Evolutionary conservation across 352 stramenopile species (phyloP).

Genomic region (Phytophthora palmivora): DNA sequence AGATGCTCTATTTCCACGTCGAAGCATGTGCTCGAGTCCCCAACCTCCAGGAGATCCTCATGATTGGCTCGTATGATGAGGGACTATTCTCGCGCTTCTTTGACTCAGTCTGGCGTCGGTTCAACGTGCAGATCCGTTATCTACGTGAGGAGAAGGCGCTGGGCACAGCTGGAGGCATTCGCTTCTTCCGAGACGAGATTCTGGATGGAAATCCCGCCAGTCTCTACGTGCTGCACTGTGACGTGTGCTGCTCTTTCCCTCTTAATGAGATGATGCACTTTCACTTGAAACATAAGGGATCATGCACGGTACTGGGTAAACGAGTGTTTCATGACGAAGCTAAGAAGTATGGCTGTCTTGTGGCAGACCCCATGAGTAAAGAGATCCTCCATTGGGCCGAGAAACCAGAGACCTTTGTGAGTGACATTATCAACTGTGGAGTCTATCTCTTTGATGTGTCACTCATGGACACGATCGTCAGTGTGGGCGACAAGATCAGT

Average conservation of each 20-base stretch:
- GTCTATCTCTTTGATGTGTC: conserved; percentile 90
- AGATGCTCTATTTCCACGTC: conserved; percentile 92
- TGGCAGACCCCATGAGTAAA: conserved; percentile 74
- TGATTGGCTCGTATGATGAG: conserved; percentile 91
- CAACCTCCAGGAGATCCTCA: conserved; percentile 88
- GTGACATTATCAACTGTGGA: conserved; percentile 91
- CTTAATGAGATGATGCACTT: conserved; percentile 91
- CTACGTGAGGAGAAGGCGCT: conserved; percentile 81
- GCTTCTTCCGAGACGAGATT: conserved; percentile 89
- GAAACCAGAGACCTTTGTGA: conserved; percentile 91
- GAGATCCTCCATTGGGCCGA: conserved; percentile 92
- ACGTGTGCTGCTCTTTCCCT: conserved; percentile 90
- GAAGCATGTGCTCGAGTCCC: conserved; percentile 84
- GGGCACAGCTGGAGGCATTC: conserved; percentile 83
- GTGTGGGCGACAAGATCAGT: conserved; percentile 82
- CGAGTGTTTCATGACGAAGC: conserved; percentile 90
- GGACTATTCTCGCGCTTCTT: conserved; percentile 91
- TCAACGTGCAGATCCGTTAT: conserved; percentile 90
- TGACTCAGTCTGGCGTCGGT: conserved; percentile 79
- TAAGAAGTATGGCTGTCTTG: conserved; percentile 90
- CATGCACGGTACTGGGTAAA: conserved; percentile 86
- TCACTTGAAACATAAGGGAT: conserved; percentile 76
- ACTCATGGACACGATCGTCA: conserved; percentile 81
- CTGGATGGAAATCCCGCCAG: conserved; percentile 70
- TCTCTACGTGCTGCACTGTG: conserved; percentile 88